Conservation (phyloP, 306 rosid genomes). For the Dalbergia cochinchinensis region DNA sequence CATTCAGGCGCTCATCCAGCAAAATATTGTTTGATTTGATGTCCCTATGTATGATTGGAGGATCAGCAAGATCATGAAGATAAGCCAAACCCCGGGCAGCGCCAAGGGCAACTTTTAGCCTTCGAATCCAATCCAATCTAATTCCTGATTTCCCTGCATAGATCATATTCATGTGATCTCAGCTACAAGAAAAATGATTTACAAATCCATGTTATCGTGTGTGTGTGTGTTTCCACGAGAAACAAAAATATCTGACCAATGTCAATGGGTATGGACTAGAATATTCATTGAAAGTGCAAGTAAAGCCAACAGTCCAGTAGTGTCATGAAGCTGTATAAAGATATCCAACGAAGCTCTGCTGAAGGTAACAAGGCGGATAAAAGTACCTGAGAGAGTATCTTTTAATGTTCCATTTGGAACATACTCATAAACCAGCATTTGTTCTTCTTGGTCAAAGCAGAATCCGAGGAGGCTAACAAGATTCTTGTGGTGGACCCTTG, state of each 20-base stretch:
- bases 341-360: not conserved
- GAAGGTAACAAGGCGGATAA: not conserved
- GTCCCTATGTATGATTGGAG: slow-evolving; percentile 80
- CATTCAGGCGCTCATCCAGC: slow-evolving; percentile 57
- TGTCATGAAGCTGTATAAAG: not conserved
- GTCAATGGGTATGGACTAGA: not conserved
- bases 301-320: not conserved
- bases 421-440: slow-evolving; percentile 70
- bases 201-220: not conserved
- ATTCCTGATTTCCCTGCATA: slow-evolving; percentile 64
- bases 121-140: slow-evolving; percentile 65
- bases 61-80: slow-evolving; percentile 72
- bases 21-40: slow-evolving; percentile 73
- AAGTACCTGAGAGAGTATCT: slow-evolving; percentile 63
- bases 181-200: slow-evolving; percentile 1
- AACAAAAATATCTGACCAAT: not conserved
- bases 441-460: slow-evolving; percentile 73
- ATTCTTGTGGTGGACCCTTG: slow-evolving; percentile 79
- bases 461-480: slow-evolving; percentile 70
- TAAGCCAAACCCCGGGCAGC: slow-evolving; percentile 68
- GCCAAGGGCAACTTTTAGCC: slow-evolving; percentile 63
- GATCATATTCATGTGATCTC: slow-evolving; percentile 13
- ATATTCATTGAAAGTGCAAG: not conserved
- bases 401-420: slow-evolving; percentile 64
- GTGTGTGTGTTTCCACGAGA: not conserved